Conservation (phyloP, 2,329 filamentous ascomycete genomes). For the Fusarium sp. region DNA sequence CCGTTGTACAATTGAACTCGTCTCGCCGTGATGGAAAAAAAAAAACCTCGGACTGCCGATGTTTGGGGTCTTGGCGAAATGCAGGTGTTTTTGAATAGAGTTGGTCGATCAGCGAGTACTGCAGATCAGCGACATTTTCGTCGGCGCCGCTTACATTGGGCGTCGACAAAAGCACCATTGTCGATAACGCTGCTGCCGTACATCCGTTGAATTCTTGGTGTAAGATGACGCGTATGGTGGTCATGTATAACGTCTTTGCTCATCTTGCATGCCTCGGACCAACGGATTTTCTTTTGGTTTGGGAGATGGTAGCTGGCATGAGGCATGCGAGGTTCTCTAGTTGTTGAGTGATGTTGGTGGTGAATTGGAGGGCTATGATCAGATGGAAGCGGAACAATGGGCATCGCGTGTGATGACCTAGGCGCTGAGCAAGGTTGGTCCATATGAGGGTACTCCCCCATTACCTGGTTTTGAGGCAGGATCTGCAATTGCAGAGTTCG, state of each 20-base stretch:
- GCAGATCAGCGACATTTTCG: background rate
- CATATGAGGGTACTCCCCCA: accelerated
- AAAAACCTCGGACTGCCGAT: background rate
- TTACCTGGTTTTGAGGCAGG: accelerated
- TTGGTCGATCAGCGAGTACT: background rate
- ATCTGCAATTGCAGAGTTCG: too few relatives aligned
- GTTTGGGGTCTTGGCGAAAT: background rate
- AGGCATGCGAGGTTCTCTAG: background rate
- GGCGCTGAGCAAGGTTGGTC: too few relatives aligned
- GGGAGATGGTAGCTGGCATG: background rate
- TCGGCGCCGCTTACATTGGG: background rate
- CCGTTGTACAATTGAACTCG: background rate
- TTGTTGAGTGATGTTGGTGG: too few relatives aligned
- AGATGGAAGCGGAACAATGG: accelerated
- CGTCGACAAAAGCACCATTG: background rate
- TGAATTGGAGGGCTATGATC: background rate
- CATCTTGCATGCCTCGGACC: background rate
- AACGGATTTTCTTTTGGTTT: background rate
- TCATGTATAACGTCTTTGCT: background rate
- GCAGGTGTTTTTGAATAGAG: background rate
- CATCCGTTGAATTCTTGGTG: background rate
- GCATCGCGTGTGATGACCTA: accelerated
- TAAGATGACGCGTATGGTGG: background rate
- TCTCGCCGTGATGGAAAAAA: too few relatives aligned
- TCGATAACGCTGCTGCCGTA: background rate